phyloP scores from a whole-genome alignment of 768 basidiomycete species.

The Mycena maculata region DNA sequence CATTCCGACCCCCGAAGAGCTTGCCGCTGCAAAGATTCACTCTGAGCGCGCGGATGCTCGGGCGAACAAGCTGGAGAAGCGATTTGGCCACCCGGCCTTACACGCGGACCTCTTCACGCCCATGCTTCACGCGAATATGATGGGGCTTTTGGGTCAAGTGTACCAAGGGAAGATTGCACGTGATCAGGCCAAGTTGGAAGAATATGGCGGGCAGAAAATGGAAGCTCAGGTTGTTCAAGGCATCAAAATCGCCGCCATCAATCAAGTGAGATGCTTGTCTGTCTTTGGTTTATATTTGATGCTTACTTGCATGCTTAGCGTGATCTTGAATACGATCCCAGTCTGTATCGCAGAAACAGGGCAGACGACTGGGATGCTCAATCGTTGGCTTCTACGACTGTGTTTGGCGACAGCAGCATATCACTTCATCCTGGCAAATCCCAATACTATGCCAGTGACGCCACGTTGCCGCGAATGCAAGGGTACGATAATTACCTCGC shows the following conservation, averaged over 20 bases:
- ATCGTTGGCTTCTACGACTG: slow-evolving; percentile 72
- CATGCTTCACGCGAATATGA: slow-evolving; percentile 89
- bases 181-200: slow-evolving; percentile 74
- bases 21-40: slow-evolving; percentile 78
- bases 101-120: slow-evolving; percentile 89
- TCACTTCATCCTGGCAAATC: slow-evolving; percentile 57
- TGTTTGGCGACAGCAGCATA: slow-evolving; percentile 59
- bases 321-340: slow-evolving; percentile 88
- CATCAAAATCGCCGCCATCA: slow-evolving; percentile 84
- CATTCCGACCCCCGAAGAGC: slow-evolving; percentile 83
- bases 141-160: slow-evolving; percentile 79
- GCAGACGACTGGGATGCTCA: slow-evolving; percentile 93
- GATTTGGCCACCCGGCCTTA: slow-evolving; percentile 96
- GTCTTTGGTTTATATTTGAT: background rate
- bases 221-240: slow-evolving; percentile 81
- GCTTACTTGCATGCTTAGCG: slow-evolving; percentile 47
- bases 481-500: slow-evolving; percentile 72
- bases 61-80: slow-evolving; percentile 82
- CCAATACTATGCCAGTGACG: slow-evolving; percentile 50
- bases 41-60: slow-evolving; percentile 80
- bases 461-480: slow-evolving; percentile 47
- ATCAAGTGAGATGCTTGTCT: slow-evolving; percentile 61
- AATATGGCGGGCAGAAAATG: slow-evolving; percentile 83
- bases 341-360: slow-evolving; percentile 79
- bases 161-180: slow-evolving; percentile 78